Conservation (phyloP, 2,329 filamentous ascomycete species). For the Cladosporium oxysporum region DNA sequence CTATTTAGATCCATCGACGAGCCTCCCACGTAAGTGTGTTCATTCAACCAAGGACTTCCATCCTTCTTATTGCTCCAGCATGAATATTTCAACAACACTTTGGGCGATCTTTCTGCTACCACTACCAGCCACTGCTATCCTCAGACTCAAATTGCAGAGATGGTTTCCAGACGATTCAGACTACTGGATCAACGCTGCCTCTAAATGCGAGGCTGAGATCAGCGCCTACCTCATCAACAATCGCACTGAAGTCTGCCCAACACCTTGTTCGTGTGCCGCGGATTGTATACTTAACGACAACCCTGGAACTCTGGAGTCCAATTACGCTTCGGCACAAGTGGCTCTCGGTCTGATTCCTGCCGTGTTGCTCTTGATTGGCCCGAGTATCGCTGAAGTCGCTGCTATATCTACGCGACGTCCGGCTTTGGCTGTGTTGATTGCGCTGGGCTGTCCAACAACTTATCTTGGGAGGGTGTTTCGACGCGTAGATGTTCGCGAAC, state of each 20-base stretch:
- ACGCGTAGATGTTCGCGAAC: neutral
- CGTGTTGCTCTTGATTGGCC: constrained; percentile 1
- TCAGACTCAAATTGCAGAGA: neutral
- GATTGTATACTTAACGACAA: neutral
- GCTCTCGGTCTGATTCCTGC: neutral
- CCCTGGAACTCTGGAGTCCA: constrained; percentile 1
- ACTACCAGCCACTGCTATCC: neutral
- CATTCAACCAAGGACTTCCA: too few relatives aligned
- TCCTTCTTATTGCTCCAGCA: neutral
- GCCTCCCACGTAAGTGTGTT: neutral
- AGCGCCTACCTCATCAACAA: neutral
- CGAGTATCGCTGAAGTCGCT: neutral
- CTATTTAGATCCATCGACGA: neutral
- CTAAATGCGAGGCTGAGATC: constrained; percentile 3
- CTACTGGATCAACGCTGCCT: neutral
- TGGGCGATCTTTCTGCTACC: neutral
- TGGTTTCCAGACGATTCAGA: neutral
- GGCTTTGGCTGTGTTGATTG: neutral
- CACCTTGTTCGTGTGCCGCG: neutral
- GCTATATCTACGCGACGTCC: neutral
- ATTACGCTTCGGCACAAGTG: constrained; percentile 7
- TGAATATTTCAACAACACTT: neutral
- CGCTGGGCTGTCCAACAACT: neutral
- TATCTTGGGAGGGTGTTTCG: neutral
- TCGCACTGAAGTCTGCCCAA: neutral